phyloP scores from a whole-genome alignment of 2,329 filamentous ascomycete genomes.

The Fusarium equiseti region DNA sequence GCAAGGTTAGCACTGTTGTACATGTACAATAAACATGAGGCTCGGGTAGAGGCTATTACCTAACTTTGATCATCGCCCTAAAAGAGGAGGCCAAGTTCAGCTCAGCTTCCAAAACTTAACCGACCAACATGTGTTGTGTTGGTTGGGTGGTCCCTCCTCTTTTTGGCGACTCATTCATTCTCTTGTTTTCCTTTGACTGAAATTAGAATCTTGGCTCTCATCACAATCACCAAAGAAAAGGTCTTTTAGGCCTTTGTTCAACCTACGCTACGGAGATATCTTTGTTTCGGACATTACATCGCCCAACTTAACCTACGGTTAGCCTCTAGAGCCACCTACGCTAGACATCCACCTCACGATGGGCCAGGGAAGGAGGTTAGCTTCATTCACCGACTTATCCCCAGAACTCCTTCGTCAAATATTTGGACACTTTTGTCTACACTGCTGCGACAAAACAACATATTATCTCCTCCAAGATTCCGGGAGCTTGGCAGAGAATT shows the following conservation, averaged over 20 bases:
- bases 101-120: background rate
- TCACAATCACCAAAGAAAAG: background rate
- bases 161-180: background rate
- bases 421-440: constrained; percentile 30
- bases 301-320: background rate
- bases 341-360: background rate
- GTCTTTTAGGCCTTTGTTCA: background rate
- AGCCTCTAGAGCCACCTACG: background rate
- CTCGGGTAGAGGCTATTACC: background rate
- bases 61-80: background rate
- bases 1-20: background rate
- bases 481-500: background rate
- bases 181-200: background rate
- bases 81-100: background rate
- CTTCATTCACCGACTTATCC: constrained; percentile 9
- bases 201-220: constrained; percentile 6
- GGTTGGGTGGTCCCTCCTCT: background rate
- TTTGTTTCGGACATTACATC: background rate
- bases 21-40: background rate
- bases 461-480: constrained; percentile 9
- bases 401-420: constrained; percentile 25
- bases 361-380: background rate
- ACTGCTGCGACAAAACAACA: constrained; percentile 15
- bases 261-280: background rate
- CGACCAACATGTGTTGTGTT: background rate